A percentile compares a stretch with the other conserved stretches of the same genome.
phyloP scores from a whole-genome alignment of 148 eudicot species.

The Cornus kousa region DNA sequence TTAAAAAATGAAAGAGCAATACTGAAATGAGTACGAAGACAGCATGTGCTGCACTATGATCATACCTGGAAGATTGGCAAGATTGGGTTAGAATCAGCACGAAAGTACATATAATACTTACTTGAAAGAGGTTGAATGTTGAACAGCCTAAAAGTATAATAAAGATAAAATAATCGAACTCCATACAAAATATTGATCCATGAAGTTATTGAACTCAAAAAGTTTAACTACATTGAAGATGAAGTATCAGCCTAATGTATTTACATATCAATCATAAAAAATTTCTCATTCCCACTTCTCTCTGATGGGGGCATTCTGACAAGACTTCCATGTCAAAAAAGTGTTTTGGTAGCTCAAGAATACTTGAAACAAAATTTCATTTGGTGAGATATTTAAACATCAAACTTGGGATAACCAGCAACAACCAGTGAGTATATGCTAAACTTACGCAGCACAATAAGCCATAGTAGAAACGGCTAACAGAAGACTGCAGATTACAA shows the following conservation, averaged over 20 bases:
- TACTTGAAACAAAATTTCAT: background rate
- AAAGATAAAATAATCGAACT: background rate
- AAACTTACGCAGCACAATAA: constrained; percentile 94
- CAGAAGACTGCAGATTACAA: constrained; percentile 92
- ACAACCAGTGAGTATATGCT: background rate
- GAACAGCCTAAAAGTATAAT: background rate
- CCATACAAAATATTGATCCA: background rate
- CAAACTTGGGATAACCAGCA: background rate
- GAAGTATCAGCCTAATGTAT: background rate
- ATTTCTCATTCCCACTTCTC: background rate
- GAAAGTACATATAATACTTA: background rate
- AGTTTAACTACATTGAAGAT: background rate
- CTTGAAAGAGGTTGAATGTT: background rate
- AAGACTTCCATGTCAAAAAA: background rate
- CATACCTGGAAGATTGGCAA: constrained; percentile 66
- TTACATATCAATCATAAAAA: background rate
- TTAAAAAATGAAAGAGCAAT: constrained; percentile 65
- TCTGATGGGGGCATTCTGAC: background rate
- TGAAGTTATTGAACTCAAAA: background rate
- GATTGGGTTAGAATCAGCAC: constrained; percentile 7
- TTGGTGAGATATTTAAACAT: background rate
- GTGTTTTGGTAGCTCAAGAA: background rate
- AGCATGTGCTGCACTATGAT: constrained; percentile 85
- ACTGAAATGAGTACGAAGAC: constrained; percentile 77
- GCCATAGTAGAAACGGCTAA: constrained; percentile 78